Base-by-base conservation (phyloP, 345 rosid species). In the Lepidium sativum region DNA sequence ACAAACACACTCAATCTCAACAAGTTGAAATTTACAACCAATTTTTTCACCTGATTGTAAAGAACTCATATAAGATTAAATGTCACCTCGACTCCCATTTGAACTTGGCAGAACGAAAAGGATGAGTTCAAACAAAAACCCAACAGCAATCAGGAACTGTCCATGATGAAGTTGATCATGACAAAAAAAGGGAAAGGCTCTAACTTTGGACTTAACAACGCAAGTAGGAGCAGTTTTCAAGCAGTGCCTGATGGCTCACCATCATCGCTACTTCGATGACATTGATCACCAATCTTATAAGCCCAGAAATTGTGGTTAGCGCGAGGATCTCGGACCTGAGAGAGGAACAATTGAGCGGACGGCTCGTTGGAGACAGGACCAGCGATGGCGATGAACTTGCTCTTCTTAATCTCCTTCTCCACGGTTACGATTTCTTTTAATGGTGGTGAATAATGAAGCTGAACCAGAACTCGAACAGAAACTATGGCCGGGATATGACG, bases 291-390 rank as follows among this genome's bases (percentile, higher is more conserved):
- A 38, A 90, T 84, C 91, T 90, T 94, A 44, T 90, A 90, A 66
- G 97, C 99, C 99, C 99, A 94, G 55, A 95, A 94, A 76, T 94
- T 91, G 73, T 88, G 99, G 1, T 92, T 78, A 9, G 99, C 97
- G 0, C 95, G 87, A 11, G 86, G 79, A 67, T 90, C 97, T 47
- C 76, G 55, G 20, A 92, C 97, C 81, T 80, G 86, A 31, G 85
- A 75, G 32, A 94, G 96, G 79, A 94, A 90, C 34, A 78, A 77
- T 8, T 80, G 83, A 42, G 97, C 95, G 1, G 96, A 84, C 16
- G 68, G 92, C 45, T 94, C 99, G 65, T 70, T 75, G 66, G 88
- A 81, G 78, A 82, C 67, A 6, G 80, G 82, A 27, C 92, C 96
- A 1, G 97, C 95, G 65, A 94, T 80, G 78, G 95, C 97, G 59